Conservation (phyloP, 2,329 filamentous ascomycete genomes). For the Arachnomyces sp. region DNA sequence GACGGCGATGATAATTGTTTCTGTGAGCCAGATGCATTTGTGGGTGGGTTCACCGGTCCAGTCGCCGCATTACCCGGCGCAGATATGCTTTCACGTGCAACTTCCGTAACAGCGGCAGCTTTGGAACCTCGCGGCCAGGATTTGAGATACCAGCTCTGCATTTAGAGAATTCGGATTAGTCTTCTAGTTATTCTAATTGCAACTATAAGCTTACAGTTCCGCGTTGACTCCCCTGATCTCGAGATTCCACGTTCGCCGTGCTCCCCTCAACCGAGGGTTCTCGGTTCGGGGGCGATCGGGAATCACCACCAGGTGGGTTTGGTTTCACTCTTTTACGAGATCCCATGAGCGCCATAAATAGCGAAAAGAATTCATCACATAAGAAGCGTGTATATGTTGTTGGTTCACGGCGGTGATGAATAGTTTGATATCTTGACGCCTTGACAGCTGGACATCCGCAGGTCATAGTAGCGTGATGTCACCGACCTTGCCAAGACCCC, state of each 20-base stretch:
- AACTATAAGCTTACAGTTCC: constrained; percentile 21
- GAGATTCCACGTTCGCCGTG: constrained; percentile 7
- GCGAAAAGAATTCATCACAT: constrained; percentile 28
- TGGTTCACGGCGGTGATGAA: too few relatives aligned
- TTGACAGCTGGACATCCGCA: too few relatives aligned
- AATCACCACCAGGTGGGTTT: constrained; percentile 27
- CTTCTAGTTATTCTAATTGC: constrained; percentile 9
- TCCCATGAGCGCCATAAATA: constrained; percentile 33
- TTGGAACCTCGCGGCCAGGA: constrained; percentile 41
- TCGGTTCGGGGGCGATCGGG: constrained; percentile 15
- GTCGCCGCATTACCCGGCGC: constrained; percentile 32
- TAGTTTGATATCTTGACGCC: too few relatives aligned
- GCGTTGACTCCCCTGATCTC: constrained; percentile 16
- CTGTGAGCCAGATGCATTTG: constrained; percentile 19
- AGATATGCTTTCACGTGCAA: constrained; percentile 43
- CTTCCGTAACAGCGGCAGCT: constrained; percentile 41
- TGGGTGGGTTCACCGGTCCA: constrained; percentile 26
- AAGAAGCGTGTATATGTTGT: background rate
- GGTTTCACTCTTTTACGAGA: constrained; percentile 39
- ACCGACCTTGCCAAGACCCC: too few relatives aligned
- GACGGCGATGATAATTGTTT: constrained; percentile 27
- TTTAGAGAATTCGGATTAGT: background rate
- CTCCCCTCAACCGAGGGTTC: constrained; percentile 14
- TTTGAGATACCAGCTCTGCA: constrained; percentile 37
- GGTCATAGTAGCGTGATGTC: too few relatives aligned